Evolutionary conservation across 2,329 filamentous ascomycete species (phyloP), one percentile per base, ranked within the genome.

Genomic region (Tricladium varicosporioides): DNA sequence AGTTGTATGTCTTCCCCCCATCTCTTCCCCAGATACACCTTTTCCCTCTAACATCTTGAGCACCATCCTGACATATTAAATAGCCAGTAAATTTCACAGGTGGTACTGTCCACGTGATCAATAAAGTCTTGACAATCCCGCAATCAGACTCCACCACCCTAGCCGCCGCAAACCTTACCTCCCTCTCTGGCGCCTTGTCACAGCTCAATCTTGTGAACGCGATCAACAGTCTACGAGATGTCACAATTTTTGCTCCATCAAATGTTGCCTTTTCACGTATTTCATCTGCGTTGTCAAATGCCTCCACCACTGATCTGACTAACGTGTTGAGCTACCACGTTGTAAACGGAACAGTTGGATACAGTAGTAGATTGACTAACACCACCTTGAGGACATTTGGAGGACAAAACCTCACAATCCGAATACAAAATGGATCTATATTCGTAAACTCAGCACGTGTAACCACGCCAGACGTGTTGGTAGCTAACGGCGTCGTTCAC

Each of bases 51-150:
- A 77, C 75, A 82, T 63, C n/a, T n/a, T n/a, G n/a, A n/a, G n/a
- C n/a, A n/a, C n/a, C n/a, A n/a, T n/a, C n/a, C n/a, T n/a, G n/a
- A n/a, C n/a, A n/a, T n/a, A n/a, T n/a, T n/a, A 27, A 27, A 27
- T 27, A 27, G 22, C 4, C 22, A 27, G 69, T 82, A 50, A 76
- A 77, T 62, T 79, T 80, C 64, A 66, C 71, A 19, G 76, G 76
- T 48, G 79, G 80, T 11, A 68, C 79, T 5, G 70, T 82, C 54
- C 79, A 82, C 43, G 66, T 80, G 13, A 73, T 81, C 53, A 78
- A 81, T 67, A 75, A 74, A 44, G 70, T 82, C 22, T 70, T 82
- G 46, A 71, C 78, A 1, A 74, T 79, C 4, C 80, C 80, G 0
- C 50, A 60, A 14, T 60, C 67, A 11, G 67, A 74, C 27, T 70